These are phyloP conservation scores for Dictyostelium firmibasis DNA, from an alignment of 78 protist species.

Conservation along the genomic window DNA sequence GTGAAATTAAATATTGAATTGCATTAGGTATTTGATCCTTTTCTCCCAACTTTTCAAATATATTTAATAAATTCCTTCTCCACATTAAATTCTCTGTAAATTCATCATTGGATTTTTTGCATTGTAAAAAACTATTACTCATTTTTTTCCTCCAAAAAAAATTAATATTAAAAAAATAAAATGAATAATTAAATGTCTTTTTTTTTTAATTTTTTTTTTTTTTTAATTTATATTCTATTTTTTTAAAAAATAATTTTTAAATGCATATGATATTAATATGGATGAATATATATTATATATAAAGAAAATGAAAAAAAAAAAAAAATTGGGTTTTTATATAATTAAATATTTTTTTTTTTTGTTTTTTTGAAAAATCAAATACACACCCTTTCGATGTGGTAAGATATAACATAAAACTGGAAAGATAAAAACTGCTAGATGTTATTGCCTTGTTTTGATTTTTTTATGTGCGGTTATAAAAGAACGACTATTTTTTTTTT, in stretches of 20 bases:
- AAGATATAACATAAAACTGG: background rate
- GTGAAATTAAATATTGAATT: background rate
- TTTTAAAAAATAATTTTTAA: background rate
- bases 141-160: background rate
- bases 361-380: background rate
- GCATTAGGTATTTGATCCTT: background rate
- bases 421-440: background rate
- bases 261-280: background rate
- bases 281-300: background rate
- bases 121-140: background rate
- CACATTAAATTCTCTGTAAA: background rate
- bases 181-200: too few relatives aligned
- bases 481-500: background rate
- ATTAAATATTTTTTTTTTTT: background rate
- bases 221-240: background rate
- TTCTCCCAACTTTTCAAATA: background rate
- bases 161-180: background rate
- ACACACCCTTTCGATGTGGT: background rate
- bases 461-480: background rate
- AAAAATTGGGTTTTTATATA: background rate
- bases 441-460: background rate
- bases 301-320: too few relatives aligned
- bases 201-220: too few relatives aligned
- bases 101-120: background rate
- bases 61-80: background rate